These are phyloP conservation scores for Trichoderma guizhouense DNA, from an alignment of 2,329 filamentous ascomycete genomes.

Conservation along the genomic window DNA sequence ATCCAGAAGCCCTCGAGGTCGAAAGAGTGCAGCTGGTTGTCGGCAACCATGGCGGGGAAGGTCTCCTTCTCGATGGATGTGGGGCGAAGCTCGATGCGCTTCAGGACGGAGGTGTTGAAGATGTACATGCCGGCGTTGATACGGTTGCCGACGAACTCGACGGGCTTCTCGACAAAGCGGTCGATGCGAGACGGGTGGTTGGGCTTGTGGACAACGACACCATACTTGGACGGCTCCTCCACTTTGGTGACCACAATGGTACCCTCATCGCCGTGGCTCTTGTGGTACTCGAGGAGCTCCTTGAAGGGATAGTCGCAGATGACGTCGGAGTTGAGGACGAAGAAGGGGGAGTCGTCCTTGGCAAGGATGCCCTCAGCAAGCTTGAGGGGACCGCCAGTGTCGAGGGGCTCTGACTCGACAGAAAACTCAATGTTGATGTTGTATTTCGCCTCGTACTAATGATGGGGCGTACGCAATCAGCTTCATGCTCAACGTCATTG, in stretches of 20 bases:
- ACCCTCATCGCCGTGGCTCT: constrained; percentile 86
- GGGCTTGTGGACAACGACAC: constrained; percentile 96
- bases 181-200: constrained; percentile 89
- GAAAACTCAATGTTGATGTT: constrained; percentile 96
- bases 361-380: constrained; percentile 86
- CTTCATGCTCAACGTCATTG: constrained; percentile 1
- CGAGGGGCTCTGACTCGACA: constrained; percentile 90
- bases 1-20: constrained; percentile 99
- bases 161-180: constrained; percentile 98
- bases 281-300: constrained; percentile 88
- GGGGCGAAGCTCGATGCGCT: constrained; percentile 90
- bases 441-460: constrained; percentile 82
- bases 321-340: constrained; percentile 96
- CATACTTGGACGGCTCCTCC: constrained; percentile 97
- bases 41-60: constrained; percentile 88
- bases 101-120: constrained; percentile 85
- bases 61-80: constrained; percentile 99
- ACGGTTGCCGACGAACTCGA: constrained; percentile 97
- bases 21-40: constrained; percentile 90
- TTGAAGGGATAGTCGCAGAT: constrained; percentile 98
- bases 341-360: constrained; percentile 94
- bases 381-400: constrained; percentile 92
- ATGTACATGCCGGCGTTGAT: constrained; percentile 99
- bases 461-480: constrained; percentile 4
- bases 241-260: constrained; percentile 99